A percentile compares a stretch with the other conserved stretches of the same genome.
Evolutionary conservation across 2,329 filamentous ascomycete species (phyloP).

Genomic region (Celoporthe dispersa): DNA sequence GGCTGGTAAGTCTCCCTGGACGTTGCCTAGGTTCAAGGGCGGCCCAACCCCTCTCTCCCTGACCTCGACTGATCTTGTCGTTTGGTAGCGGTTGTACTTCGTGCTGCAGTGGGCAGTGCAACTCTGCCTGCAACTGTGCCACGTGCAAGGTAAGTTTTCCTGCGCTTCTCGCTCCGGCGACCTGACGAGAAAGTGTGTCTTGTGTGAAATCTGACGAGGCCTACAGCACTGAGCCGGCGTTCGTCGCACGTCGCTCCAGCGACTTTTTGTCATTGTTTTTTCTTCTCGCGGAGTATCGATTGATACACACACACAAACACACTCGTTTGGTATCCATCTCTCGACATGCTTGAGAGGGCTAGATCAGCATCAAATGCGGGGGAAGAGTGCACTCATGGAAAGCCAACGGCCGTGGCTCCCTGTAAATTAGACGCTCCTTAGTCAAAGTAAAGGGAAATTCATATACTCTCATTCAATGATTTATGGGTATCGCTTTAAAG

Average conservation of each 20-base stretch:
- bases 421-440: slow-evolving; percentile 7
- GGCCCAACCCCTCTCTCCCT: not conserved
- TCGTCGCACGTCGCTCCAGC: not conserved
- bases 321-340: slow-evolving; percentile 3
- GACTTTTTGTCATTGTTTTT: not conserved
- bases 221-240: slow-evolving; percentile 7
- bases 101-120: slow-evolving; percentile 29
- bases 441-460: slow-evolving; percentile 9
- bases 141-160: slow-evolving; percentile 26
- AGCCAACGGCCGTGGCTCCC: not conserved
- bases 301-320: slow-evolving; percentile 5
- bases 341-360: not conserved
- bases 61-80: slow-evolving; percentile 10
- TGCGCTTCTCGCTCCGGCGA: not conserved
- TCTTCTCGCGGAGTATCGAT: not conserved
- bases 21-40: slow-evolving; percentile 16
- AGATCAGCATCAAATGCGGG: not conserved
- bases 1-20: slow-evolving; percentile 10
- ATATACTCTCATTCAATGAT: slow-evolving; percentile 29
- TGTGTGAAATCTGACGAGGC: not conserved
- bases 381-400: not conserved
- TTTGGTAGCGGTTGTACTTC: slow-evolving; percentile 22
- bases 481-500: slow-evolving; percentile 15
- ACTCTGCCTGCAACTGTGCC: slow-evolving; percentile 24
- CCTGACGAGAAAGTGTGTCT: not conserved